A percentile compares a stretch with the other conserved stretches of the same genome.
Conservation (phyloP, 192 early-diverging fungal genomes). For the Chytriomyces sp. region DNA sequence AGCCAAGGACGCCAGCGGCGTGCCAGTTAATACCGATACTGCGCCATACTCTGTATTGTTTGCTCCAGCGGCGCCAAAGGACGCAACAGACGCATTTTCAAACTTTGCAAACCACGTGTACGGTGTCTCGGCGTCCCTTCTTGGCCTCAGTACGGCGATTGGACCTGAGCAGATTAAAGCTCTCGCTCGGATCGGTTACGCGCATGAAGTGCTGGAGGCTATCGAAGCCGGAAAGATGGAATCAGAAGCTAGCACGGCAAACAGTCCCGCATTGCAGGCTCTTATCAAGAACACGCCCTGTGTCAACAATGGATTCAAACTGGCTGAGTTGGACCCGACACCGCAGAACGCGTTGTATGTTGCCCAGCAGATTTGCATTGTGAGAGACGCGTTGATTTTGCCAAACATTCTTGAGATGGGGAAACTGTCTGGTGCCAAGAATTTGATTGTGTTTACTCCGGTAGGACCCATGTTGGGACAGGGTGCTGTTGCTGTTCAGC, state of each 20-base stretch:
- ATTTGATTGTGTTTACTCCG: not conserved
- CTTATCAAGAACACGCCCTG: slow-evolving; percentile 13
- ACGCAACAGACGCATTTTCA: not conserved
- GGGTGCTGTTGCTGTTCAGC: not conserved
- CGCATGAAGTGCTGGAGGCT: slow-evolving; percentile 6
- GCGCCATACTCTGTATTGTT: not conserved
- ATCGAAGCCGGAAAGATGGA: slow-evolving; percentile 14
- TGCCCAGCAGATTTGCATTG: slow-evolving; percentile 4
- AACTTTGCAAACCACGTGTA: slow-evolving; percentile 23
- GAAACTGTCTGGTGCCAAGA: not conserved
- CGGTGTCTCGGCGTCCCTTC: not conserved
- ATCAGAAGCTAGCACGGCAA: not conserved
- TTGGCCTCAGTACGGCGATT: not conserved
- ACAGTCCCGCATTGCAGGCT: not conserved
- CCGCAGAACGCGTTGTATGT: slow-evolving; percentile 2
- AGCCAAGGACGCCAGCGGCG: not conserved
- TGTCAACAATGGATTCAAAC: not conserved
- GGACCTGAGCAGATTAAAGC: slow-evolving; percentile 11
- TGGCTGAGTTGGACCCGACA: not conserved
- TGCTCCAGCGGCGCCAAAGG: not conserved
- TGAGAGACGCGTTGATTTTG: not conserved
- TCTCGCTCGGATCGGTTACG: not conserved
- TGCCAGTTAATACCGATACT: not conserved
- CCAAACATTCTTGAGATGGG: slow-evolving; percentile 8
- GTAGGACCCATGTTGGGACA: slow-evolving; percentile 5